phyloP scores from a whole-genome alignment of 208 protist genomes.

The Acanthamoeba sp. region DNA sequence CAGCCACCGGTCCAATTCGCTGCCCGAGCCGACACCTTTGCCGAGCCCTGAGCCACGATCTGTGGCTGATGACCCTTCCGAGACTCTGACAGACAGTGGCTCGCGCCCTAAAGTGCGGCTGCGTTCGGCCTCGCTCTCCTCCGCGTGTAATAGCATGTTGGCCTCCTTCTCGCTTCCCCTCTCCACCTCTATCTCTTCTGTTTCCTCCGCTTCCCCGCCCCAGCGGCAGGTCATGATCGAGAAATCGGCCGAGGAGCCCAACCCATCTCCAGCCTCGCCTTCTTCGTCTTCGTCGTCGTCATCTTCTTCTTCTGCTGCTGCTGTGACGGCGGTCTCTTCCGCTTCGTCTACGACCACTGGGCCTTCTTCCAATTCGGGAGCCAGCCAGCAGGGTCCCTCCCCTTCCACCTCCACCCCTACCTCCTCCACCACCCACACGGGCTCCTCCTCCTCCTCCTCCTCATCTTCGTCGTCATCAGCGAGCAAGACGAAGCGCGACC shows the following conservation, averaged over 20 bases:
- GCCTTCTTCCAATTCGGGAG: too few species aligned
- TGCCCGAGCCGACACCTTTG: not conserved
- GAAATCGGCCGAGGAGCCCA: not conserved
- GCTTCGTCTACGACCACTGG: too few species aligned
- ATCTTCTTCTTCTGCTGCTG: not conserved
- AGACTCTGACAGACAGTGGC: too few species aligned
- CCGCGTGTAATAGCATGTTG: not conserved
- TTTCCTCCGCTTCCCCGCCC: not conserved
- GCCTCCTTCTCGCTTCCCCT: not conserved
- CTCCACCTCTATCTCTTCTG: not conserved
- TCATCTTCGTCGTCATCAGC: not conserved
- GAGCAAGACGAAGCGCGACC: not conserved
- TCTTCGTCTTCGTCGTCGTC: not conserved
- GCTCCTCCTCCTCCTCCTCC: not conserved
- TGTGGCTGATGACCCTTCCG: too few species aligned
- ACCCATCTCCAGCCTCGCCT: not conserved
- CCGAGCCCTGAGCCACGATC: not conserved
- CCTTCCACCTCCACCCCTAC: too few species aligned
- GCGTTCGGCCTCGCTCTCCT: not conserved
- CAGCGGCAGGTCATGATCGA: not conserved
- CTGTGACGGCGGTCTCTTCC: too few species aligned
- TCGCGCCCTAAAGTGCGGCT: not conserved
- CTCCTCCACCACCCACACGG: too few species aligned
- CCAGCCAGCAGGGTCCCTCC: too few species aligned
- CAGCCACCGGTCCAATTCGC: conserved; percentile 5